phyloP scores from a whole-genome alignment of 169 alveolate species.

The Eimeria zaria region DNA sequence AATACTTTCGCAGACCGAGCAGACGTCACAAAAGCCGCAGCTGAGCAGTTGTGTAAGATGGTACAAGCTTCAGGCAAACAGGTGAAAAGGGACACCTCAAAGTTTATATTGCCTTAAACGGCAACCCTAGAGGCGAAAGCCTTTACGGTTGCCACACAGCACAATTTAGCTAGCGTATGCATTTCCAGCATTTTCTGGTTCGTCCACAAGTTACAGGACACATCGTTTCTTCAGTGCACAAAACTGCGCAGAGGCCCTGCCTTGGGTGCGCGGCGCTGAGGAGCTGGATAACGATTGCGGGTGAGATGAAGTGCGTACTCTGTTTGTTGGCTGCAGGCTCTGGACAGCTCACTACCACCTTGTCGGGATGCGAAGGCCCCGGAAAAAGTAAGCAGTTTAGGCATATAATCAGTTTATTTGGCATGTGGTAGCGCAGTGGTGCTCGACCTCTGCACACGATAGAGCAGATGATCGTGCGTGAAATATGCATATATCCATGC shows the following conservation, averaged over 20 bases:
- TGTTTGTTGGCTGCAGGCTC: neutral
- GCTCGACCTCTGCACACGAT: too few relatives aligned
- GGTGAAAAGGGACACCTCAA: neutral
- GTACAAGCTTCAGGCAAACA: neutral
- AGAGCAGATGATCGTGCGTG: too few relatives aligned
- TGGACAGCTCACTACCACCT: neutral
- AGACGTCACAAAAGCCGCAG: conserved; percentile 38
- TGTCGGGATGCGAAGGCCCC: neutral
- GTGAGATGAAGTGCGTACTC: neutral
- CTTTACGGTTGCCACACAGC: neutral
- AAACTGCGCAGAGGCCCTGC: neutral
- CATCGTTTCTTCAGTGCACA: neutral
- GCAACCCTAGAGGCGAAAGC: neutral
- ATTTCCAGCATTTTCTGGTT: neutral
- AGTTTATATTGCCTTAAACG: neutral
- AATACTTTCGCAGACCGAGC: neutral
- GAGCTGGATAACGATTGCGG: neutral
- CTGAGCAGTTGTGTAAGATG: conserved; percentile 42
- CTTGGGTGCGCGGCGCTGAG: neutral
- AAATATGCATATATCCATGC: too few relatives aligned
- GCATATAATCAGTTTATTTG: neutral
- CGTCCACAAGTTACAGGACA: neutral
- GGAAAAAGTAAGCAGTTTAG: conserved; percentile 1
- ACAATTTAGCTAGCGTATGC: neutral
- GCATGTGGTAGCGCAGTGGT: neutral